A percentile compares a stretch with the other conserved stretches of the same genome.
Evolutionary conservation across 352 stramenopile genomes (phyloP).

Genomic region (Pythium rhizo-oryzae): DNA sequence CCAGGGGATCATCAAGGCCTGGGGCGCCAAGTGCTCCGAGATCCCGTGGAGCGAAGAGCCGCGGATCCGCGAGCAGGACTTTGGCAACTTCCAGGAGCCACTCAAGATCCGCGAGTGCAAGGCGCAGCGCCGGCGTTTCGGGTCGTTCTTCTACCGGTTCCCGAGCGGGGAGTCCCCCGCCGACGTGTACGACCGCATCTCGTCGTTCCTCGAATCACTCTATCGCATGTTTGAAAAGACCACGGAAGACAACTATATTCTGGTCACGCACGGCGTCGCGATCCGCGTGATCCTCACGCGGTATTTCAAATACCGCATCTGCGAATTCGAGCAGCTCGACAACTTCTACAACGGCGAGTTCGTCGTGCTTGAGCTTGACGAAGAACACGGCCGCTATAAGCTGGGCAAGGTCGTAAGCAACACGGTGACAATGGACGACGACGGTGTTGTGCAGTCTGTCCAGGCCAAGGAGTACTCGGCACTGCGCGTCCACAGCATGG

Average conservation of each 20-base stretch:
- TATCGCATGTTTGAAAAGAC: constrained; percentile 86
- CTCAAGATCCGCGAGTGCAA: constrained; percentile 85
- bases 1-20: constrained; percentile 74
- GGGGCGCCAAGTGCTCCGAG: constrained; percentile 48
- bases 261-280: constrained; percentile 87
- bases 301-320: constrained; percentile 89
- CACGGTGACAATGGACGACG: constrained; percentile 45
- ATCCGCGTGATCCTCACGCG: constrained; percentile 89
- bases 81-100: constrained; percentile 90
- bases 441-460: constrained; percentile 38
- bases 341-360: constrained; percentile 89
- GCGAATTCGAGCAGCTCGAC: constrained; percentile 82
- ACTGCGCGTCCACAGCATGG: constrained; percentile 52
- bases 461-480: constrained; percentile 50
- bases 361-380: constrained; percentile 78
- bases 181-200: constrained; percentile 90
- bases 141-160: constrained; percentile 90
- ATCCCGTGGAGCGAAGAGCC: constrained; percentile 85
- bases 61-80: constrained; percentile 89
- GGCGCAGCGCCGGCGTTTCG: constrained; percentile 70
- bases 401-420: constrained; percentile 73
- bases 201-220: constrained; percentile 87
- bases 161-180: constrained; percentile 86
- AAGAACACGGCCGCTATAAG: constrained; percentile 56
- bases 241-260: constrained; percentile 79